Evolutionary conservation across 768 basidiomycete species (phyloP).

Genomic region (Amanita subjunquillea): DNA sequence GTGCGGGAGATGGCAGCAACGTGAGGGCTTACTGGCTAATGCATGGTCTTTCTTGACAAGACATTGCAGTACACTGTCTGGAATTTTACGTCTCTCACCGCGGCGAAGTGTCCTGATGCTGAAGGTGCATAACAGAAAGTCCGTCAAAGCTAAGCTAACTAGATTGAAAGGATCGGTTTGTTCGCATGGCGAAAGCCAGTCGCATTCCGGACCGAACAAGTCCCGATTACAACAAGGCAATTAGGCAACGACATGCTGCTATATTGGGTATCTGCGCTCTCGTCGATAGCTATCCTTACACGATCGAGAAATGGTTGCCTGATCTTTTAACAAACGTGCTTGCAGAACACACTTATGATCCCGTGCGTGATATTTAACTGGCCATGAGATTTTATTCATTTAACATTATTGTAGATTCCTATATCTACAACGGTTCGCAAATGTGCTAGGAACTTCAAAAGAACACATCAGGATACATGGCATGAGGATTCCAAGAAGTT

Average conservation of each 20-base stretch:
- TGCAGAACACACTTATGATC: constrained; percentile 80
- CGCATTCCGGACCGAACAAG: constrained; percentile 56
- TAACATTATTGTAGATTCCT: constrained; percentile 40
- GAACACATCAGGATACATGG: constrained; percentile 85
- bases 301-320: constrained; percentile 92
- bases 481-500: constrained; percentile 83
- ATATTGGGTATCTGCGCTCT: constrained; percentile 92
- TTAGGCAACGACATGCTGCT: constrained; percentile 80
- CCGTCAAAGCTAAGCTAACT: background rate
- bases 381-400: constrained; percentile 4
- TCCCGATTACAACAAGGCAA: constrained; percentile 53
- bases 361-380: constrained; percentile 30
- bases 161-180: constrained; percentile 57
- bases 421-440: constrained; percentile 78
- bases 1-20: constrained; percentile 85
- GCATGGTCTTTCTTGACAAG: background rate
- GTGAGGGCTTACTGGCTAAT: constrained; percentile 28
- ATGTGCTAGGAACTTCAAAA: constrained; percentile 72
- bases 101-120: constrained; percentile 65
- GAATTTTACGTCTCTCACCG: constrained; percentile 74
- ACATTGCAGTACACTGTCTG: constrained; percentile 57
- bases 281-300: constrained; percentile 92
- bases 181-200: constrained; percentile 59
- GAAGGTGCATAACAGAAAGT: constrained; percentile 31
- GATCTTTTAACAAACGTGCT: constrained; percentile 69